Evolutionary conservation across 768 basidiomycete genomes (phyloP).

Genomic region (Chalciporus pseudorubinellus): DNA sequence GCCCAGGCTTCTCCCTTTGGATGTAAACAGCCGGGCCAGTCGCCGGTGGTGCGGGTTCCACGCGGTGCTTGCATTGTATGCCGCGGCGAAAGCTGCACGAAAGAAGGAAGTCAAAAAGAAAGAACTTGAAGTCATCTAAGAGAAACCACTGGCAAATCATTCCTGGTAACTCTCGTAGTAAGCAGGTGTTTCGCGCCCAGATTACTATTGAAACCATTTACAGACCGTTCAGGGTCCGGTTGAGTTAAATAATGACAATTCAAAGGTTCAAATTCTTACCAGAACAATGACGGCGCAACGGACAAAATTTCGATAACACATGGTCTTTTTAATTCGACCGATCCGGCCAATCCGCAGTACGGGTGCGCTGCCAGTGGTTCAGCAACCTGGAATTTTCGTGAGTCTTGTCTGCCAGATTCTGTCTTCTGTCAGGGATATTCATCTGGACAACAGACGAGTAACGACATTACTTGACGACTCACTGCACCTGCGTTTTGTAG

Average conservation of each 20-base stretch:
- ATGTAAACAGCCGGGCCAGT: neutral
- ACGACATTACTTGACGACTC: no score
- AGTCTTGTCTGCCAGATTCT: no score
- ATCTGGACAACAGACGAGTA: no score
- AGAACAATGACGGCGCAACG: neutral
- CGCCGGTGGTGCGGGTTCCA: slow-evolving; percentile 3
- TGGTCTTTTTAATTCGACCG: no score
- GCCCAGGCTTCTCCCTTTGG: slow-evolving; percentile 7
- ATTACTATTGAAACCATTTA: slow-evolving; percentile 8
- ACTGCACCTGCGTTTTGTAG: no score
- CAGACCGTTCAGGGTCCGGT: slow-evolving; percentile 12
- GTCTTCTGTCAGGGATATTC: no score
- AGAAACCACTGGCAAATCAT: slow-evolving; percentile 6
- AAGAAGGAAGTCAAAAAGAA: slow-evolving; percentile 10
- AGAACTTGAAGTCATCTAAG: slow-evolving; percentile 3
- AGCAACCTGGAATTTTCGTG: no score
- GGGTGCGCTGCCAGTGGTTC: no score
- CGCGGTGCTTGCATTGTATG: neutral
- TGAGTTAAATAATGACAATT: neutral
- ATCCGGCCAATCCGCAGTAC: no score
- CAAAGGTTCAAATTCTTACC: slow-evolving; percentile 1
- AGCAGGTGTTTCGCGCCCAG: neutral
- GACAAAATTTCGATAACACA: neutral
- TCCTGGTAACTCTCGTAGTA: slow-evolving; percentile 1
- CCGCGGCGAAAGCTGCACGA: slow-evolving; percentile 27